A percentile compares a stretch with the other conserved stretches of the same genome.
These are phyloP conservation scores for Trametes meyenii DNA, from an alignment of 768 basidiomycete species.

Conservation along the genomic window DNA sequence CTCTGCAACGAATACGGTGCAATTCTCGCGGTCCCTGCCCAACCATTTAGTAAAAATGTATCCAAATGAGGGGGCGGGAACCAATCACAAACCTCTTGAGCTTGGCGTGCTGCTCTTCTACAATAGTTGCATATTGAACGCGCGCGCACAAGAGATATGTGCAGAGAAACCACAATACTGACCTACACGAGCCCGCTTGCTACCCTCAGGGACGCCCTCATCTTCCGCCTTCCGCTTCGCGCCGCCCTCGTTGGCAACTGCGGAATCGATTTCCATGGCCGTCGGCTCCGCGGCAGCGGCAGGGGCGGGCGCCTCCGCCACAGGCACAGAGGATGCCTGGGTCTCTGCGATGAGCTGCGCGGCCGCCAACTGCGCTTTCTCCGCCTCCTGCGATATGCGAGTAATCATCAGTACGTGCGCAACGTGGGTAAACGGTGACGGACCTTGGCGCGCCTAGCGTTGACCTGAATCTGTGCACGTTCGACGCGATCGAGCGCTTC, in stretches of 20 bases:
- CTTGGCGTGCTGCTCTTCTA: slow-evolving; percentile 49
- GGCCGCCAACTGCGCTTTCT: slow-evolving; percentile 56
- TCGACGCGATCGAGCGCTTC: slow-evolving; percentile 64
- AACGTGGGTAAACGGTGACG: slow-evolving; percentile 15
- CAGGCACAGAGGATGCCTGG: slow-evolving; percentile 40
- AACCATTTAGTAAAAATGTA: neutral
- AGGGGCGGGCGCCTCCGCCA: slow-evolving; percentile 32
- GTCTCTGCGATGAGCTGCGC: slow-evolving; percentile 48
- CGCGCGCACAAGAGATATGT: slow-evolving; percentile 4
- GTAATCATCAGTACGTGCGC: neutral
- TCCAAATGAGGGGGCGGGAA: neutral
- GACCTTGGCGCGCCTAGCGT: slow-evolving; percentile 66
- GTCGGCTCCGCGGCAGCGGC: slow-evolving; percentile 14
- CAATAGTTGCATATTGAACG: neutral
- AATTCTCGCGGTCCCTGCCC: slow-evolving; percentile 89
- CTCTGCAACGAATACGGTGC: slow-evolving; percentile 85
- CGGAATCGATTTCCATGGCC: slow-evolving; percentile 47
- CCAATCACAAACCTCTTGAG: slow-evolving; percentile 58
- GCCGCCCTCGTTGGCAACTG: slow-evolving; percentile 30
- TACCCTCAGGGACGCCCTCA: slow-evolving; percentile 38
- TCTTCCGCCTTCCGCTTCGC: slow-evolving; percentile 72
- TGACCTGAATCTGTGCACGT: slow-evolving; percentile 64
- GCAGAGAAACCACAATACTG: slow-evolving; percentile 30
- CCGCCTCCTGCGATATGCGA: slow-evolving; percentile 53
- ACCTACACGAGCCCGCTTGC: slow-evolving; percentile 69